A percentile compares a stretch with the other conserved stretches of the same genome.
Conservation (phyloP, 2,329 filamentous ascomycete species). For the Aplosporella prunicola region DNA sequence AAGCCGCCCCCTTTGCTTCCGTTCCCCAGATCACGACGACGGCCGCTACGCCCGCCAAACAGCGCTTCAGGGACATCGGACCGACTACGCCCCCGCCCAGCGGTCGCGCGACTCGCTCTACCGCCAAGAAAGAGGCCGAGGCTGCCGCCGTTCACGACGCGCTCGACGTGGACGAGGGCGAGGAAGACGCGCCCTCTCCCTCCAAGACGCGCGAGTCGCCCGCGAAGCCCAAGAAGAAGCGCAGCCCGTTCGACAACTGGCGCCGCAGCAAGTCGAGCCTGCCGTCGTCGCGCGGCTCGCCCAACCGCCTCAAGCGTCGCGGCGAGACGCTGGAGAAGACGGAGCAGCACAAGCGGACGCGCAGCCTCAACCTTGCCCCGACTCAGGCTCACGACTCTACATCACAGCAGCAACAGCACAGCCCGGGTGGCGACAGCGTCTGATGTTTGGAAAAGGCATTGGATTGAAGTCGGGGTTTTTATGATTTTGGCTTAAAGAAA, state of each 20-base stretch:
- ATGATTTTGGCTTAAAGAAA: too few species aligned
- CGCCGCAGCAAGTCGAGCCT: constrained; percentile 48
- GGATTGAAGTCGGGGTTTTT: too few species aligned
- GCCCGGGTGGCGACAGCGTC: too few species aligned
- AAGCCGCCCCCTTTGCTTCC: constrained; percentile 15
- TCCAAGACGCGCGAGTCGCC: constrained; percentile 4
- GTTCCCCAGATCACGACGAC: constrained; percentile 38
- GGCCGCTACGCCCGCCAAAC: constrained; percentile 43
- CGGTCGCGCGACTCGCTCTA: constrained; percentile 48
- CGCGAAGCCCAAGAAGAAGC: constrained; percentile 18
- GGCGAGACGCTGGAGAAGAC: too few species aligned
- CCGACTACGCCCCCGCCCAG: constrained; percentile 46
- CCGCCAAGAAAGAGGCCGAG: constrained; percentile 41
- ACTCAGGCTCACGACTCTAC: too few species aligned
- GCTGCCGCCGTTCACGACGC: constrained; percentile 1
- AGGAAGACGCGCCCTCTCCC: too few species aligned
- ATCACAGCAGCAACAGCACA: too few species aligned
- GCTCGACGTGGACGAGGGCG: constrained; percentile 9
- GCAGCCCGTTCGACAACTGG: constrained; percentile 60
- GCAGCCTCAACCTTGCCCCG: too few species aligned
- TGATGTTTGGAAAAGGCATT: too few species aligned
- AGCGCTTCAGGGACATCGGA: constrained; percentile 13
- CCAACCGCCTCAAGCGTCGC: too few species aligned
- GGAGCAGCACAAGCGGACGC: too few species aligned
- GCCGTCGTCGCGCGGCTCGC: too few species aligned